Conservation (phyloP, 2,329 filamentous ascomycete genomes). For the Hyphodiscus sp. region DNA sequence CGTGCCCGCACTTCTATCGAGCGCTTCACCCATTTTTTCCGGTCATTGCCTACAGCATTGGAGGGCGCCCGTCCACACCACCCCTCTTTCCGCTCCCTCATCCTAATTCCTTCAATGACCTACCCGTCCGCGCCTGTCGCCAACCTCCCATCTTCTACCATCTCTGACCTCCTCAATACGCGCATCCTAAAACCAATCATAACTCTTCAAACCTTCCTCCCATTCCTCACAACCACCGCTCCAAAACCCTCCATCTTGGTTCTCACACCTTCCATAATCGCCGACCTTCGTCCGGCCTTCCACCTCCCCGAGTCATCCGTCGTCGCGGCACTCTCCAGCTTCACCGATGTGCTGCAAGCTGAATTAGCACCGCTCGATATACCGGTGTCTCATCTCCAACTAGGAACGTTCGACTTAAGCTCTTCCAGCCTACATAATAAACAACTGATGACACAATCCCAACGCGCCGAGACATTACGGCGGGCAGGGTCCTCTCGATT, state of each 20-base stretch:
- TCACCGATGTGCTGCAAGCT: conserved; percentile 70
- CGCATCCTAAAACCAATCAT: conserved; percentile 86
- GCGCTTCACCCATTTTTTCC: conserved; percentile 65
- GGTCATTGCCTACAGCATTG: conserved; percentile 68
- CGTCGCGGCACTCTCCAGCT: conserved; percentile 80
- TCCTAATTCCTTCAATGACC: conserved; percentile 75
- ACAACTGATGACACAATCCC: conserved; percentile 33
- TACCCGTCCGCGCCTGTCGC: conserved; percentile 81
- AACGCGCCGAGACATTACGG: conserved; percentile 48
- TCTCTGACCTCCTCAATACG: conserved; percentile 87
- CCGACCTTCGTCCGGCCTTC: conserved; percentile 72
- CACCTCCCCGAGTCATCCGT: conserved; percentile 81
- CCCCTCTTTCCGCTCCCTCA: conserved; percentile 69
- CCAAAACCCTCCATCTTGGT: conserved; percentile 63
- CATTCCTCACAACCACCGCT: conserved; percentile 57
- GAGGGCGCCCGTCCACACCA: conserved; percentile 70
- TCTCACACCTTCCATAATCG: conserved; percentile 73
- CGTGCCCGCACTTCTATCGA: conserved; percentile 63
- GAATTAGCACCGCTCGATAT: conserved; percentile 74
- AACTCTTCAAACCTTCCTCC: conserved; percentile 83
- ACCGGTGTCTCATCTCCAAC: conserved; percentile 77
- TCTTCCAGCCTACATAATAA: conserved; percentile 48
- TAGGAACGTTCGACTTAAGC: conserved; percentile 84
- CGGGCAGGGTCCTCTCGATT: conserved; percentile 58
- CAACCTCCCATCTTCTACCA: conserved; percentile 74